phyloP scores from a whole-genome alignment of 1,284 basidiomycete species.

The Apiotrichum brassicae region DNA sequence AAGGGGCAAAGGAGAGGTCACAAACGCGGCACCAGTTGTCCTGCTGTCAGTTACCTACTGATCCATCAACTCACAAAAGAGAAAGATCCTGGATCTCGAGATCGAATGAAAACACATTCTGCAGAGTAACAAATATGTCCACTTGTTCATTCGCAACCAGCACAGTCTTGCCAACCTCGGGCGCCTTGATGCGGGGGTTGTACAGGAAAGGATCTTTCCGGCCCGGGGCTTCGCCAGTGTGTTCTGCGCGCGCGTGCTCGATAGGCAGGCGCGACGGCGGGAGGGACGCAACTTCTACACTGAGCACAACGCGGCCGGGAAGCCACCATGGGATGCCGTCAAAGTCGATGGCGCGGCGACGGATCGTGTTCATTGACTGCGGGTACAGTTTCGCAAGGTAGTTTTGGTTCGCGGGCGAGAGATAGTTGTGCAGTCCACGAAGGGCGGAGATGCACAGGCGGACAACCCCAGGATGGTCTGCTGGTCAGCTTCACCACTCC shows the following conservation, averaged over 20 bases:
- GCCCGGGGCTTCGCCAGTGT: conserved; percentile 7
- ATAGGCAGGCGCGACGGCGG: conserved; percentile 63
- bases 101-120: conserved; percentile 86
- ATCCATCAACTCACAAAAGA: conserved; percentile 57
- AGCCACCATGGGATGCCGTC: conserved; percentile 72
- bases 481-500: background rate
- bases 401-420: conserved; percentile 66
- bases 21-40: conserved; percentile 71
- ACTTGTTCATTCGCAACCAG: conserved; percentile 77
- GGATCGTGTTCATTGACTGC: conserved; percentile 63
- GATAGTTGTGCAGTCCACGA: conserved; percentile 59
- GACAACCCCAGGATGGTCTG: conserved; percentile 28
- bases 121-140: conserved; percentile 75
- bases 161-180: conserved; percentile 54
- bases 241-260: conserved; percentile 54
- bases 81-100: conserved; percentile 74
- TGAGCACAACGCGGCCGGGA: conserved; percentile 65
- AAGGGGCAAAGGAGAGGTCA: conserved; percentile 56
- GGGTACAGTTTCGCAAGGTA: conserved; percentile 67
- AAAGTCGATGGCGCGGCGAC: conserved; percentile 61
- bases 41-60: conserved; percentile 46
- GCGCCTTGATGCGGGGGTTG: conserved; percentile 62
- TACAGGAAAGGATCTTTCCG: conserved; percentile 75
- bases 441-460: conserved; percentile 58
- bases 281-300: conserved; percentile 68